Evolutionary conservation across 1,139 yeast genomes (phyloP), one percentile per base, ranked within the genome.

Genomic region (Debaryomyces subglobosus): DNA sequence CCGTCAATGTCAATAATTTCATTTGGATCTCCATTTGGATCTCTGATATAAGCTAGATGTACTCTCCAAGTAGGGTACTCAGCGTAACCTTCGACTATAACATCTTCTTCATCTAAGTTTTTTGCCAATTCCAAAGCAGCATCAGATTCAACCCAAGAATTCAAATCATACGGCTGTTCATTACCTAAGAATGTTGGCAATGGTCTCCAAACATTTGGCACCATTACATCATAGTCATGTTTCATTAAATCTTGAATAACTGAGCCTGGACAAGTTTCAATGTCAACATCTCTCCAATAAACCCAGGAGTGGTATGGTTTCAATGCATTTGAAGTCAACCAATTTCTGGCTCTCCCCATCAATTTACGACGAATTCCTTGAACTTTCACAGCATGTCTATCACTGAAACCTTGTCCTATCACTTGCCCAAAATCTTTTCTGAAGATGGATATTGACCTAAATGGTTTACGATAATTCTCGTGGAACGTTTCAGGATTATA

Each of bases 241-340:
- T 79, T 78, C 91, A 89, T 89, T 66, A 90, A 73, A 61, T 84
- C 89, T 65, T 90, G 88, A 54, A 90, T 81, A 42, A 90, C 86
- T 40, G 86, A 76, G 15, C 89, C 88, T 0, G 96, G 96, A 58
- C 89, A 84, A 24, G 89, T 79, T 59, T 89, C 96, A 48, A 90
- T 85, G 64, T 90, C 97, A 2, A 84, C 96, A 65, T 90, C 97
- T 67, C 96, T 78, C 97, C 97, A 90, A 63, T 89, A 87, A 10
- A 90, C 96, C 96, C 96, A 90, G 2, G 95, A 85, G 66, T 90
- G 97, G 61, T 89, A 86, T 1, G 96, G 91, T 59, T 84, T 81
- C 53, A 90, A 71, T 0, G 96, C 91, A 39, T 82, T 79, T 1
- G 89, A 78, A 3, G 92, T 81, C 45, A 90, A 72, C 95, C 96